A percentile compares a stretch with the other conserved stretches of the same genome.
Evolutionary conservation across 2,329 filamentous ascomycete genomes (phyloP).

Genomic region (Penicillium vulpinum): DNA sequence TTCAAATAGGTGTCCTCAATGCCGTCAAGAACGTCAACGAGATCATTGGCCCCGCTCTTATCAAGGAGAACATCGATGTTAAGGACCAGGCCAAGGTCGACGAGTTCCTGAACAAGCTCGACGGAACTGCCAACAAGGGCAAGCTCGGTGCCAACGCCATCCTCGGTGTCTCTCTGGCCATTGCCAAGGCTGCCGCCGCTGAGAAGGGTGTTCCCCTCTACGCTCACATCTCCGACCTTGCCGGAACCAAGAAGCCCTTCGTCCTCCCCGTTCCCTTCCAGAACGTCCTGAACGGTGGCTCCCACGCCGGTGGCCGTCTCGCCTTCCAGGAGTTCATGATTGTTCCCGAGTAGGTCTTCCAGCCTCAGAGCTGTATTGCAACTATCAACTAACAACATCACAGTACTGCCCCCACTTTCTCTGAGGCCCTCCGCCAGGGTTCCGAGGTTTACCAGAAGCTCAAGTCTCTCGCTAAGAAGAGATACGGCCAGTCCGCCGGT

Average conservation of each 20-base stretch:
- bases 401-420: conserved; percentile 82
- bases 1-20: conserved; percentile 63
- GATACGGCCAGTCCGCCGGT: conserved; percentile 97
- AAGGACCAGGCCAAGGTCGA: conserved; percentile 85
- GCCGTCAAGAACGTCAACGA: conserved; percentile 85
- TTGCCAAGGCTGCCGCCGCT: conserved; percentile 85
- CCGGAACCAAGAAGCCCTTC: conserved; percentile 87
- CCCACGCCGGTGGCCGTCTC: conserved; percentile 93
- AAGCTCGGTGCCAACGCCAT: conserved; percentile 88
- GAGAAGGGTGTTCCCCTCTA: conserved; percentile 88
- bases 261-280: conserved; percentile 89
- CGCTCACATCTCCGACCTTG: conserved; percentile 82
- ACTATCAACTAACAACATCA: conserved; percentile 6
- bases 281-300: conserved; percentile 92
- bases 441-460: conserved; percentile 98
- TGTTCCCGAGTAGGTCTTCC: conserved; percentile 67
- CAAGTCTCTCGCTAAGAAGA: conserved; percentile 97
- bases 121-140: conserved; percentile 82
- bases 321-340: conserved; percentile 98
- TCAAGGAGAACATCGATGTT: conserved; percentile 79
- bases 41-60: conserved; percentile 74
- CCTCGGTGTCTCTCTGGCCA: conserved; percentile 77
- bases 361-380: not conserved
- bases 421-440: conserved; percentile 93
- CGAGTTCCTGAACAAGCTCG: conserved; percentile 80